Evolutionary conservation across 1,284 basidiomycete species (phyloP), one percentile per base, ranked within the genome.

Genomic region (Blastosporella zonata): DNA sequence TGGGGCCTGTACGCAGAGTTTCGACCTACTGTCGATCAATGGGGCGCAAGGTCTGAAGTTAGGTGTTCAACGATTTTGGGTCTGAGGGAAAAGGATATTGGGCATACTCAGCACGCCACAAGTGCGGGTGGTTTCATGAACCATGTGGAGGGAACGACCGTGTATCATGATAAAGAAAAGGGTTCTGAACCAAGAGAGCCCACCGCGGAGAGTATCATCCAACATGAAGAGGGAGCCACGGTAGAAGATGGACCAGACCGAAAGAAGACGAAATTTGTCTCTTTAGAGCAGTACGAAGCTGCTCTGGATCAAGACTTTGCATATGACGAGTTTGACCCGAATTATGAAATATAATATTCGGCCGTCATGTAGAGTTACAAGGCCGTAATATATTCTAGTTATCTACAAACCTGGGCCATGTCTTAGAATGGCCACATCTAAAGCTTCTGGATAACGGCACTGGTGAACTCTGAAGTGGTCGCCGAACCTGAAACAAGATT

Each of bases 381-480:
- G 28, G 18, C 21, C 39, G 44, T 46, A 50, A 38, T 56, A 47
- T 55, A 53, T 50, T 56, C 46, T 58, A 50, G 47, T 48, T 49
- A 54, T 56, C 55, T 48, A 45, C 17, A 38, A 25, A 40, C 23
- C 20, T n/a, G 54, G 52, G 57, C 53, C 53, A 43, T 52, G 44
- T 42, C 39, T 28, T 50, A 47, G 36, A 47, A 51, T 52, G n/a
- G n/a, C 27, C 42, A 31, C 39, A 40, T 29, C 62, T 60, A 72
- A 43, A 90, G 71, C 59, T 80, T 84, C 69, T 85, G 81, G 71
- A 95, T 91, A 66, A 97, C 79, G 46, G 88, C 93, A 48, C 85
- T 75, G 38, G 94, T 97, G 73, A 97, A 93, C 61, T 97, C 93
- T 40, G 90, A 91, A 45, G 94, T 97, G 34, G 89, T 90, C 35